Evolutionary conservation across 768 basidiomycete species (phyloP).

Genomic region (Porphyrellus cyaneotinctus): DNA sequence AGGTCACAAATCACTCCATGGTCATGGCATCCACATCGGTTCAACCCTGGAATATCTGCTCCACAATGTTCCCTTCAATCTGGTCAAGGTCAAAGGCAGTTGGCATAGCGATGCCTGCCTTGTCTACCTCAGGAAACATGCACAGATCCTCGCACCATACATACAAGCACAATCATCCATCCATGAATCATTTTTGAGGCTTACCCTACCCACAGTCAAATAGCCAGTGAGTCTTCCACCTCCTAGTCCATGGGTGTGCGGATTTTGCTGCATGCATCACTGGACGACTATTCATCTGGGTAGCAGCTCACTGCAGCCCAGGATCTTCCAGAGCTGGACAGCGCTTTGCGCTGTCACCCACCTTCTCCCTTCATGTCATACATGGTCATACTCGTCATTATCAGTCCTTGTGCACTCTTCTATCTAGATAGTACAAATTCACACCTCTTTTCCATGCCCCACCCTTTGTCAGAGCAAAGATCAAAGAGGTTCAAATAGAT

Average conservation of each 20-base stretch:
- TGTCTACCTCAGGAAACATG: slow-evolving; percentile 26
- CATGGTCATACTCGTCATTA: too few relatives aligned
- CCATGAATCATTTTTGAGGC: too few relatives aligned
- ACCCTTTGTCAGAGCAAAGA: too few relatives aligned
- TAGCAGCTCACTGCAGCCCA: not conserved
- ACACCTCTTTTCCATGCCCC: too few relatives aligned
- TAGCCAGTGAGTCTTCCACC: too few relatives aligned
- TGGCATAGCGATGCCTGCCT: slow-evolving; percentile 37
- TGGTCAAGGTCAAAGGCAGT: not conserved
- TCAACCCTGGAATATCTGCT: not conserved
- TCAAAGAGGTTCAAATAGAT: too few relatives aligned
- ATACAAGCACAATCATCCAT: slow-evolving; percentile 17
- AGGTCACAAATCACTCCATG: not conserved
- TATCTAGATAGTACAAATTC: too few relatives aligned
- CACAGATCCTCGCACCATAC: slow-evolving; percentile 29
- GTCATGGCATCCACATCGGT: not conserved
- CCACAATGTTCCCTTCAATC: not conserved
- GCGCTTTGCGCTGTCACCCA: too few relatives aligned
- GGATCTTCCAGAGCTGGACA: not conserved
- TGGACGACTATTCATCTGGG: not conserved
- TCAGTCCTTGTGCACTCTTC: too few relatives aligned
- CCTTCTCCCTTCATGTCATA: too few relatives aligned
- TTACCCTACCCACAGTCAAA: too few relatives aligned
- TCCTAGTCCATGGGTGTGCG: too few relatives aligned
- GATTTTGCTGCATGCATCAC: not conserved